These are phyloP conservation scores for Exophiala spinifera DNA, from an alignment of 2,329 filamentous ascomycete species.

Conservation along the genomic window DNA sequence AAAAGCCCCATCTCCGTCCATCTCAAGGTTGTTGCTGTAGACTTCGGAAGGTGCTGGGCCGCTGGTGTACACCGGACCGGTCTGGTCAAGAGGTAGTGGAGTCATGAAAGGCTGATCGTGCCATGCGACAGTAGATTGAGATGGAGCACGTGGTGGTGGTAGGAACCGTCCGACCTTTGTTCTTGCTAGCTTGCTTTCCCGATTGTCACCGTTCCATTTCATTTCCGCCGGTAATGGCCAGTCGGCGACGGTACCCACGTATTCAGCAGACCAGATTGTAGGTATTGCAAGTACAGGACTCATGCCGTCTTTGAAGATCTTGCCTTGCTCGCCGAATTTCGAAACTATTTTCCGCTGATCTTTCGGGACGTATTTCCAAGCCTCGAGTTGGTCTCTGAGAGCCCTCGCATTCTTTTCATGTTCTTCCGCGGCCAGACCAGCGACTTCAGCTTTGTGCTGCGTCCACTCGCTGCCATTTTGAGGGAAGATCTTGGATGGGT, in stretches of 20 bases:
- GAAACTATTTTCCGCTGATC: constrained; percentile 17
- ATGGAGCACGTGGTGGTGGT: constrained; percentile 17
- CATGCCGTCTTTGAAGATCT: constrained; percentile 20
- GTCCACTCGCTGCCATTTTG: constrained; percentile 18
- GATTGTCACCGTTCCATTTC: constrained; percentile 20
- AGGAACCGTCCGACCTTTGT: constrained; percentile 18
- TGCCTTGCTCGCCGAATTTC: constrained; percentile 18
- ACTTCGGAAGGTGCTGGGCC: constrained; percentile 18
- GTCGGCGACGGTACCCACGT: constrained; percentile 1
- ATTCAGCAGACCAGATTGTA: constrained; percentile 22
- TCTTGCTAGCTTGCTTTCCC: constrained; percentile 12
- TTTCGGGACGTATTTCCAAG: constrained; percentile 14
- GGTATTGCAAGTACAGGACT: constrained; percentile 17
- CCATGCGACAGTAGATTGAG: constrained; percentile 1
- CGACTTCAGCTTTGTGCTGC: constrained; percentile 15
- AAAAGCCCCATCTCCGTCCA: constrained; percentile 20
- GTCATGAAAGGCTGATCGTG: constrained; percentile 14
- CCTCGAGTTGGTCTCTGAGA: constrained; percentile 17
- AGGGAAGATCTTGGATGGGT: constrained; percentile 17
- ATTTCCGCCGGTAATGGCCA: constrained; percentile 19
- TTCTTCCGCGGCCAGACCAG: constrained; percentile 13
- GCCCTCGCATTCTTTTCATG: constrained; percentile 11
- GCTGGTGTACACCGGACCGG: constrained; percentile 15
- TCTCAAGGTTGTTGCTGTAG: constrained; percentile 10
- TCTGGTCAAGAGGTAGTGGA: constrained; percentile 13